Base-by-base conservation (phyloP, 805 yeast species). In the Zygosaccharomyces siamensis region DNA sequence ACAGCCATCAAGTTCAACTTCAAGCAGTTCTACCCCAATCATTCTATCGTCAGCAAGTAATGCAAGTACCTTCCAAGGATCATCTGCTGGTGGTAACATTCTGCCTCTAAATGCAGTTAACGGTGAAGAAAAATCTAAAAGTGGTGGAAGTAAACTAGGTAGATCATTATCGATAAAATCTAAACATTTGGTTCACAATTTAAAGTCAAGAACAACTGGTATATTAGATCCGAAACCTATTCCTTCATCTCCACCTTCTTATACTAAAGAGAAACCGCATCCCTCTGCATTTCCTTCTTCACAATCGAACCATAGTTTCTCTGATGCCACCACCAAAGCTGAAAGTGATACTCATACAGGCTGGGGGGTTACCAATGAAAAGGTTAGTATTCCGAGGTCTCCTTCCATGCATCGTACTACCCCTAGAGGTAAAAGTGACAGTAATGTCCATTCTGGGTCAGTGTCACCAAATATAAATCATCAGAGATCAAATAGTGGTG, bases 161-260 rank as follows among this genome's bases (percentile, higher is more conserved):
- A 60, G 72, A 48, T 64, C 71, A 1, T 58, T 69, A 32, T 67
- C 71, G 2, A 52, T 66, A 20, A 65, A 64, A 43, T 64, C 69
- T 6, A 60, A 62, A 44, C 61, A 55, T 39, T 41, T 62, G 35
- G 59, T 64, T 33, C 52, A 55, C 39, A 56, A 57, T 38, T 43
- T 63, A 32, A 59, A 61, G 48, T 51, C 56, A 7, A 58, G 54
- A 45, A 51, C 55, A 2, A 39, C 55, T 7, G 52, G 52, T 6
- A 51, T 51, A 10, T 42, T 51, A 20, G 55, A 51, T 28, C 50
- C 55, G 3, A 54, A 50, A 18, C 45, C 53, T 24, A 30, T 28
- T 7, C 14, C 44, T 24, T 39, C 50, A 8, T 42, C 54, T 14
- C 48, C 52, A 12, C 43, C 52, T 18, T 39, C 48, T 11, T 38